phyloP scores from a whole-genome alignment of 2,329 filamentous ascomycete genomes.

The Penicillium frequentans region DNA sequence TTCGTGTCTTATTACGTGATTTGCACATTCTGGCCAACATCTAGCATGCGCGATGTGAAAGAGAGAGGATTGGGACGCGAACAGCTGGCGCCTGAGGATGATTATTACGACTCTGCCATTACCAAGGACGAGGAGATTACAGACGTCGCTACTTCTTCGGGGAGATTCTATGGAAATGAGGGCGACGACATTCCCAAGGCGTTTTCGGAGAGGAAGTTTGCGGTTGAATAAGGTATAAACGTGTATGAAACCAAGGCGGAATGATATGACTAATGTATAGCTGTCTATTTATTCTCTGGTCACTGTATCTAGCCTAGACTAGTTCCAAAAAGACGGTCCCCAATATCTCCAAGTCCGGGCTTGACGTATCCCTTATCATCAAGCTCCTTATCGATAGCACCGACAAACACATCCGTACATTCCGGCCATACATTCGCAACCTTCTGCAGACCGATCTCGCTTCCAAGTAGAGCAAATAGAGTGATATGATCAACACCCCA shows the following conservation, averaged over 20 bases:
- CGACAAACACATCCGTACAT: slow-evolving; percentile 26
- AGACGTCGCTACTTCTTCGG: not conserved
- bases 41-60: not conserved
- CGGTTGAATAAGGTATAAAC: too few species aligned
- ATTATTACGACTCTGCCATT: not conserved
- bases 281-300: not conserved
- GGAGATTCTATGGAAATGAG: not conserved
- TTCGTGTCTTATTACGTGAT: slow-evolving; percentile 2
- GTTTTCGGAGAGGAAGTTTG: not conserved
- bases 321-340: slow-evolving; percentile 30
- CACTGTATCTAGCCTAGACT: slow-evolving; percentile 11
- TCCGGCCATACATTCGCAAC: slow-evolving; percentile 28
- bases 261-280: not conserved
- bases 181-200: not conserved
- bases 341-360: slow-evolving; percentile 31
- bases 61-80: not conserved
- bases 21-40: slow-evolving; percentile 2
- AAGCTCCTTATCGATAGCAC: slow-evolving; percentile 22
- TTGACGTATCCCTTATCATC: slow-evolving; percentile 28
- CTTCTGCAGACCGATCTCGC: slow-evolving; percentile 17
- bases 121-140: not conserved
- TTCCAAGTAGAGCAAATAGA: slow-evolving; percentile 26
- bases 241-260: not conserved
- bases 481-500: slow-evolving; percentile 30
- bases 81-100: not conserved